Conservation (phyloP, 1,284 basidiomycete genomes). For the Microbotryum silenes-acaulis region DNA sequence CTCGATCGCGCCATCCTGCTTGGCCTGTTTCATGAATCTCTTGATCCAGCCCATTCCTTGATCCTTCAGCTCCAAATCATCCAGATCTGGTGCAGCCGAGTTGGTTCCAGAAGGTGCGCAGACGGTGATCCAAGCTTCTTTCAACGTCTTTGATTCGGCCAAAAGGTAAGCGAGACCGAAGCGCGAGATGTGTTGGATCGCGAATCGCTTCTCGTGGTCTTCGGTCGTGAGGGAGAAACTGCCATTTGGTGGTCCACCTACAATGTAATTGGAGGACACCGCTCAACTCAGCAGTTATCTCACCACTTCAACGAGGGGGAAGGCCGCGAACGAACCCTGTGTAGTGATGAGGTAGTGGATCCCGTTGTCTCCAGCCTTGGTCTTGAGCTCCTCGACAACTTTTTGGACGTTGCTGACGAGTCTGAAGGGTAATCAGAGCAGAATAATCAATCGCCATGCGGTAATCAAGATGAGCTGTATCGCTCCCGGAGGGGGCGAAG, state of each 20-base stretch:
- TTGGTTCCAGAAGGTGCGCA: constrained; percentile 36
- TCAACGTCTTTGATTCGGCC: constrained; percentile 37
- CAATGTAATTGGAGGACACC: too few relatives aligned
- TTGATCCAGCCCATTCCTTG: constrained; percentile 5
- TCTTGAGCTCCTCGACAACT: constrained; percentile 31
- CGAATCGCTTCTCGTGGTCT: constrained; percentile 38
- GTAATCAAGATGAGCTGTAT: not conserved
- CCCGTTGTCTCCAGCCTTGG: constrained; percentile 30
- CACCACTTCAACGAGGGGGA: too few relatives aligned
- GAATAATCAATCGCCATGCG: not conserved
- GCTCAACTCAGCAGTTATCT: not conserved
- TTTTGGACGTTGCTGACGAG: constrained; percentile 33
- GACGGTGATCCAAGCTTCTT: constrained; percentile 36
- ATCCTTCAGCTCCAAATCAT: constrained; percentile 21
- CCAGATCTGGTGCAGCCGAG: constrained; percentile 10
- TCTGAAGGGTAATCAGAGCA: constrained; percentile 7
- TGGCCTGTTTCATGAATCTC: constrained; percentile 12
- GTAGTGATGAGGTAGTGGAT: constrained; percentile 36
- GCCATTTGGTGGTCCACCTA: constrained; percentile 30
- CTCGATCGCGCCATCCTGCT: constrained; percentile 17
- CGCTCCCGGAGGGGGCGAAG: not conserved
- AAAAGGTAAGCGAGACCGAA: constrained; percentile 40
- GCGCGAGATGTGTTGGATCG: constrained; percentile 40
- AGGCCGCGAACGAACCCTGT: not conserved
- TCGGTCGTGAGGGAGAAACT: constrained; percentile 20